A percentile compares a stretch with the other conserved stretches of the same genome.
Conservation (phyloP, 2,329 filamentous ascomycete genomes). For the Arthrocladium fulminans region DNA sequence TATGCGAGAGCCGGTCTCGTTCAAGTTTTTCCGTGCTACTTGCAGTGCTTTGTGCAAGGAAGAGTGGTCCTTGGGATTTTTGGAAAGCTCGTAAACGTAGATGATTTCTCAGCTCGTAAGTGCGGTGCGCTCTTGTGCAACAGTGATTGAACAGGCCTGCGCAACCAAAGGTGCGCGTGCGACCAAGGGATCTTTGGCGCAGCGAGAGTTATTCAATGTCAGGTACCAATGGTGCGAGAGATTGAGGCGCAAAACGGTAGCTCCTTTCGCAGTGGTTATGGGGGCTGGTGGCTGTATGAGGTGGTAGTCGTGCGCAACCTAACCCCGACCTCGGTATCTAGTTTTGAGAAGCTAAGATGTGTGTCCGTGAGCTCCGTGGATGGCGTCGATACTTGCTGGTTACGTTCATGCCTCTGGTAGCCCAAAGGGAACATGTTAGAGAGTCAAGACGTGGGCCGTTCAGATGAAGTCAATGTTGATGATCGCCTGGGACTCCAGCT, state of each 20-base stretch:
- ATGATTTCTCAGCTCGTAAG: neutral
- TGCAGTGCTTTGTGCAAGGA: constrained; percentile 1
- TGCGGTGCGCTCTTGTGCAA: constrained; percentile 1
- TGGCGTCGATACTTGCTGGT: neutral
- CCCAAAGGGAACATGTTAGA: too few relatives aligned
- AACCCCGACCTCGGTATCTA: neutral
- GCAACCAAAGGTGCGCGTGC: neutral
- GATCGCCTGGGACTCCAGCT: neutral
- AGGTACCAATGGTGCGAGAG: too few relatives aligned
- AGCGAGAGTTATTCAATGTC: too few relatives aligned
- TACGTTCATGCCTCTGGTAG: neutral
- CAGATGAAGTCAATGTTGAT: neutral
- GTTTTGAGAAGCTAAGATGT: neutral
- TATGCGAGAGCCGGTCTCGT: constrained; percentile 3
- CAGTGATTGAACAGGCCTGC: constrained; percentile 9
- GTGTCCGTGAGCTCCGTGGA: neutral
- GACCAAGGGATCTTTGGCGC: neutral
- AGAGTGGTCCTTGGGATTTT: neutral
- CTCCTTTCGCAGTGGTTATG: constrained; percentile 3
- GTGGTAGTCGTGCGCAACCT: constrained; percentile 1
- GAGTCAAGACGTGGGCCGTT: too few relatives aligned
- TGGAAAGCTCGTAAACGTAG: neutral
- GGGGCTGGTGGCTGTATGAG: constrained; percentile 7
- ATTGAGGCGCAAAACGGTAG: neutral
- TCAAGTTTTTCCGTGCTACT: constrained; percentile 2